Conservation (phyloP, 805 yeast species). For the Saccharomyces paradoxus region DNA sequence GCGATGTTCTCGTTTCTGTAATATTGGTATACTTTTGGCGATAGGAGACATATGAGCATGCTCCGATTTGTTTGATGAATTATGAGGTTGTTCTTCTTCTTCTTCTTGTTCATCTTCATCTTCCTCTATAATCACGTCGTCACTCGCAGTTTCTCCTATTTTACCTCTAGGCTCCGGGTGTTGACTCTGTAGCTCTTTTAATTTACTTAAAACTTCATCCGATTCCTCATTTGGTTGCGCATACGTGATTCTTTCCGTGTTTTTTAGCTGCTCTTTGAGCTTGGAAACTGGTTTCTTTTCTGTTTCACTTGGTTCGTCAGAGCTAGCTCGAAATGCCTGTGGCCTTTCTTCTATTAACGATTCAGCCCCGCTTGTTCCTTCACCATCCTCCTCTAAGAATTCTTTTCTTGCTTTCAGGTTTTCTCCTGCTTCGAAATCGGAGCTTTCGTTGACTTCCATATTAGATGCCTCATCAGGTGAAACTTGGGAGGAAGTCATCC, state of each 20-base stretch:
- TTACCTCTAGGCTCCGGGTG: background rate
- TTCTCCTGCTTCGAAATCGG: constrained; percentile 1
- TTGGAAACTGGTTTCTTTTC: constrained; percentile 2
- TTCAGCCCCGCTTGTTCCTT: constrained; percentile 17
- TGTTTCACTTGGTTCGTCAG: constrained; percentile 5
- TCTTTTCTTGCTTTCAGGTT: background rate
- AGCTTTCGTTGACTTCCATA: background rate
- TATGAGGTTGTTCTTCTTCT: background rate
- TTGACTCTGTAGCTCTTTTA: background rate
- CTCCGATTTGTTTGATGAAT: background rate
- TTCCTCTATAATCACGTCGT: constrained; percentile 15
- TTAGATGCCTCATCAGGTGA: background rate
- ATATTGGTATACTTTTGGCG: constrained; percentile 17
- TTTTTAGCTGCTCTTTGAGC: background rate
- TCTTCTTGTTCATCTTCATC: constrained; percentile 6
- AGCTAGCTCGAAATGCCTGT: constrained; percentile 10
- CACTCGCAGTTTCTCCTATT: background rate
- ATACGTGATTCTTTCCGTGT: background rate
- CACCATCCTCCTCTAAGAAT: background rate
- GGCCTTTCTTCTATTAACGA: constrained; percentile 24
- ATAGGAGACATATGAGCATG: background rate
- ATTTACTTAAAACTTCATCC: background rate
- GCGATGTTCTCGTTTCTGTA: constrained; percentile 15
- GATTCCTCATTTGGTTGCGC: background rate
- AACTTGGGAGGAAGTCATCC: constrained; percentile 2